Base-by-base conservation (phyloP, 2,329 filamentous ascomycete genomes). In the Diaporthe helianthi region DNA sequence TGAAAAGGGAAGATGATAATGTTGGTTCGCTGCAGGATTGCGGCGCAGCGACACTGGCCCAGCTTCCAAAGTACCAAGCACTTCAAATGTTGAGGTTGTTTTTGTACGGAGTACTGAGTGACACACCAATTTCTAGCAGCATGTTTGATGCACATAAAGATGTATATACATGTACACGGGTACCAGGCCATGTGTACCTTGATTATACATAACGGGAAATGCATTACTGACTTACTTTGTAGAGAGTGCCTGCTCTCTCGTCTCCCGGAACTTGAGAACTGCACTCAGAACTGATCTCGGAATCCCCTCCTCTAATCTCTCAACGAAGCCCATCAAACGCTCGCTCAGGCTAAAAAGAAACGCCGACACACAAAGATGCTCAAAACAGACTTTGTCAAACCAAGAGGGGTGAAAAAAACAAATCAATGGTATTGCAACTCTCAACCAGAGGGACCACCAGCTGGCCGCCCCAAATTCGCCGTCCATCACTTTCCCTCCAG, bases 391-490 rank as follows among this genome's bases (percentile, higher is more conserved):
- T 38, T 38, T 38, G 36, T 15, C 36, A 46, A 60, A 61, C 22
- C 55, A 47, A n/a, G n/a, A n/a, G n/a, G 13, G 15, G 51, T 13
- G 24, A 15, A 26, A 10, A 55, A 38, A 55, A 53, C 51, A n/a
- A 31, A 63, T 63, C 49, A 31, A 53, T 68, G 65, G 38, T 52
- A 68, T 68, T 63, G 58, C 53, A 41, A 41, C 33, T 29, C 49
- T 58, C 22, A 19, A 51, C 29, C 29, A 53, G 51, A 53, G 17
- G 33, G 29, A 52, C 26, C 19, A n/a, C n/a, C n/a, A n/a, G n/a
- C n/a, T n/a, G n/a, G 19, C 41, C 19, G 41, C 19, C 41, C 19
- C 22, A 5, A 5, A 4, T 7, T 22, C n/a, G 29, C 29, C 22
- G 26, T 24, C 26, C 53, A 26, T 63, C 31, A 47, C 36, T 15